Conservation (phyloP, 352 stramenopile genomes). For the Pythium plurisporium region DNA sequence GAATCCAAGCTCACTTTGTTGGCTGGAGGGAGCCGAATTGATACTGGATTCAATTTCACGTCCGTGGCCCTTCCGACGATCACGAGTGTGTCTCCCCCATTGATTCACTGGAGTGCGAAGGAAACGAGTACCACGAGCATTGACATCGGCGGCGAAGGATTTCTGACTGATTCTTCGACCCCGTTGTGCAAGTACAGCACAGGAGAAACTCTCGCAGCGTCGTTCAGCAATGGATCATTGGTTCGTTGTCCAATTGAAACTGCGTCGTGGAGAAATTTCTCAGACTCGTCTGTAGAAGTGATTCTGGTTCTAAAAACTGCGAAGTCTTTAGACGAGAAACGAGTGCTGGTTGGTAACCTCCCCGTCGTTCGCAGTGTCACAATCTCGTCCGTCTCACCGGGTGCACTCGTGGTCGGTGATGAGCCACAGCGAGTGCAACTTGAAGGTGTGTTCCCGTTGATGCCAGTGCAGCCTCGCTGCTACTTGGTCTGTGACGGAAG, state of each 20-base stretch:
- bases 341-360: neutral
- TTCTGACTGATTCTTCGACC: neutral
- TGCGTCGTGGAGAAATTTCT: neutral
- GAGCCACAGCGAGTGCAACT: conserved; percentile 3
- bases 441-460: conserved; percentile 6
- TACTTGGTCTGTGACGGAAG: neutral
- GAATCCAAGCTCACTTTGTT: neutral
- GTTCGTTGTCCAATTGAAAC: conserved; percentile 10
- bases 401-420: neutral
- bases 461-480: neutral
- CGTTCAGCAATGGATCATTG: neutral
- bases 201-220: neutral
- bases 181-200: conserved; percentile 10
- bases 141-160: neutral
- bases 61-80: neutral
- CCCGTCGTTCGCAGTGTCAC: neutral
- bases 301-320: neutral
- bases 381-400: neutral
- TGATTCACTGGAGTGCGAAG: neutral
- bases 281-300: neutral
- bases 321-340: neutral
- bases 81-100: neutral
- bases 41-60: conserved; percentile 7
- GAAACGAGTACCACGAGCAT: neutral
- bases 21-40: neutral